Evolutionary conservation across 306 rosid species (phyloP).

Genomic region (Astragalus membranaceus): DNA sequence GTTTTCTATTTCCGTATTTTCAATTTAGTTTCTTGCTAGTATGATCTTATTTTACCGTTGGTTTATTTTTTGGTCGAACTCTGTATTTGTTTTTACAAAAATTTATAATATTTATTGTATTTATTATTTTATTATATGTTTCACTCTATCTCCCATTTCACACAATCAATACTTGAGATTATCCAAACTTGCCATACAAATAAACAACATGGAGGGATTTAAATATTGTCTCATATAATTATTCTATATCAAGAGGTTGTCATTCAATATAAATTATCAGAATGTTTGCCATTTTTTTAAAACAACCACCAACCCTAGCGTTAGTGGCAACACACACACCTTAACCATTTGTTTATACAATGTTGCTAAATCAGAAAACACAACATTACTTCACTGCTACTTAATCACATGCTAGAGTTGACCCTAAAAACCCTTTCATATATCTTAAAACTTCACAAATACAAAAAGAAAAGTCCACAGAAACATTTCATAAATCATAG

Average conservation of each 20-base stretch:
- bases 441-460: not conserved
- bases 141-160: too few species aligned
- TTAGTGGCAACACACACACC: not conserved
- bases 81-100: too few species aligned
- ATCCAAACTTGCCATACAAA: too few species aligned
- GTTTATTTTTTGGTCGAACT: too few species aligned
- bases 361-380: slow-evolving; percentile 5
- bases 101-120: too few species aligned
- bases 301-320: slow-evolving; percentile 30
- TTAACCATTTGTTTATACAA: slow-evolving; percentile 5
- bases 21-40: too few species aligned
- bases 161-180: too few species aligned
- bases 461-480: not conserved
- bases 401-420: slow-evolving; percentile 62
- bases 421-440: slow-evolving; percentile 23
- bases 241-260: not conserved
- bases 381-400: slow-evolving; percentile 11
- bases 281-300: slow-evolving; percentile 18
- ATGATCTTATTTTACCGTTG: too few species aligned
- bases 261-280: slow-evolving; percentile 8
- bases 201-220: too few species aligned
- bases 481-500: not conserved
- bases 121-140: too few species aligned
- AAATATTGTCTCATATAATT: too few species aligned
- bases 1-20: too few species aligned